Conservation (phyloP, 805 yeast species). For the Martiniozyma abietophila region DNA sequence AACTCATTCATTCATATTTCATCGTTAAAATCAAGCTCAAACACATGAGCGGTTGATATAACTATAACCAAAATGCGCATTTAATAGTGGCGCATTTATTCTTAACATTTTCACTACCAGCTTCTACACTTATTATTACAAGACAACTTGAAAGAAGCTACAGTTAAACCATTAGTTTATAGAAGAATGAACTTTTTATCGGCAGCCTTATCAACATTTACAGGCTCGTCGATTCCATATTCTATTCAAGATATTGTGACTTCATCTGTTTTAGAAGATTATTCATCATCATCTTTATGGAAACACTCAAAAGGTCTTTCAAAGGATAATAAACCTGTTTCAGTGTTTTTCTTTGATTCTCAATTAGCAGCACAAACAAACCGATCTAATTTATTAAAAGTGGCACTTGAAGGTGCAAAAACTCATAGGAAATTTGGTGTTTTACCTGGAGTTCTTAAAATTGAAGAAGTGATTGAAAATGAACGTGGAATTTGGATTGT, state of each 20-base stretch:
- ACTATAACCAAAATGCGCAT: too few relatives aligned
- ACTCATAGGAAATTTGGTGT: conserved; percentile 45
- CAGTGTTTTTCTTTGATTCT: conserved; percentile 58
- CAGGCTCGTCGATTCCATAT: conserved; percentile 53
- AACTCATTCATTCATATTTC: too few relatives aligned
- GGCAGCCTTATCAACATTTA: conserved; percentile 50
- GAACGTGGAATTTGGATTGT: conserved; percentile 50
- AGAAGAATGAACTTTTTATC: conserved; percentile 76
- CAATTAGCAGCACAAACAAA: too few relatives aligned
- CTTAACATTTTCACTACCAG: too few relatives aligned
- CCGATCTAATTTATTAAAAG: too few relatives aligned
- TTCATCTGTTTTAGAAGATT: conserved; percentile 17
- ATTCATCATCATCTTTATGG: conserved; percentile 42
- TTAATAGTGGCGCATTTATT: too few relatives aligned
- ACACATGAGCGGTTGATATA: too few relatives aligned
- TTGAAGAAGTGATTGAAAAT: conserved; percentile 55
- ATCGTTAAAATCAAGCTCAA: too few relatives aligned
- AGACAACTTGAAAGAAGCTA: too few relatives aligned
- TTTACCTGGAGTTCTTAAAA: conserved; percentile 59
- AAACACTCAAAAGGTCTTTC: conserved; percentile 49
- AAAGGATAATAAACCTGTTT: conserved; percentile 43
- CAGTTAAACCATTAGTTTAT: too few relatives aligned
- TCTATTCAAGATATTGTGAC: conserved; percentile 36
- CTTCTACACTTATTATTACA: too few relatives aligned
- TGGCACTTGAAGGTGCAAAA: too few relatives aligned